Conservation (phyloP, 208 protist genomes). For the Trypanosoma lewisi region DNA sequence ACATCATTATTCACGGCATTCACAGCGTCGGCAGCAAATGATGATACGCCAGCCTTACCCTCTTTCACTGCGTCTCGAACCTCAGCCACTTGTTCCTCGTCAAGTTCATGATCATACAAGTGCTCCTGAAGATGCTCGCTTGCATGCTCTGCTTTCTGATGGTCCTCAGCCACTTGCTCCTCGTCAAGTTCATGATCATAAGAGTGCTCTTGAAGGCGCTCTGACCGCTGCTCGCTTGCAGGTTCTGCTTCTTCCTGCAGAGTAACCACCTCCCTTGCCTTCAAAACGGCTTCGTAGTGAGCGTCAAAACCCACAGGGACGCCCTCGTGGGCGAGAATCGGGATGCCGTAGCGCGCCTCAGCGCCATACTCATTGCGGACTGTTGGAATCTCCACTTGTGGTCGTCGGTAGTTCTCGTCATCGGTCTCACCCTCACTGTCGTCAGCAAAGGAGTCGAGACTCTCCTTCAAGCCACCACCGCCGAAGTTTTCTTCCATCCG, state of each 20-base stretch:
- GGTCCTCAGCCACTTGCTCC: too few relatives aligned
- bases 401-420: slow-evolving; percentile 55
- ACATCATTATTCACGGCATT: too few relatives aligned
- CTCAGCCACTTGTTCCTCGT: too few relatives aligned
- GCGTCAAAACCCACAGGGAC: slow-evolving; percentile 12
- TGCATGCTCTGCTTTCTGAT: too few relatives aligned
- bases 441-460: slow-evolving; percentile 56
- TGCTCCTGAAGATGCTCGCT: too few relatives aligned
- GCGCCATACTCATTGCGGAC: slow-evolving; percentile 63
- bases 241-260: neutral
- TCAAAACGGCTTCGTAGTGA: neutral
- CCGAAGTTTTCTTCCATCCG: slow-evolving; percentile 35
- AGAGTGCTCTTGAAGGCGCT: too few relatives aligned
- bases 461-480: slow-evolving; percentile 52
- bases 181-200: too few relatives aligned
- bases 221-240: too few relatives aligned
- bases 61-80: too few relatives aligned
- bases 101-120: too few relatives aligned
- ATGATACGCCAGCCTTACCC: too few relatives aligned
- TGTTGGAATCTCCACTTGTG: slow-evolving; percentile 42
- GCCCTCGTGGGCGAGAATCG: neutral
- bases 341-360: slow-evolving; percentile 9
- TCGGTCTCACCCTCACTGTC: slow-evolving; percentile 41
- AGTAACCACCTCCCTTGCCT: slow-evolving; percentile 36
- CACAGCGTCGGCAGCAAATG: too few relatives aligned